phyloP scores from a whole-genome alignment of 257 asterid species.

The Cruciata laevipes region DNA sequence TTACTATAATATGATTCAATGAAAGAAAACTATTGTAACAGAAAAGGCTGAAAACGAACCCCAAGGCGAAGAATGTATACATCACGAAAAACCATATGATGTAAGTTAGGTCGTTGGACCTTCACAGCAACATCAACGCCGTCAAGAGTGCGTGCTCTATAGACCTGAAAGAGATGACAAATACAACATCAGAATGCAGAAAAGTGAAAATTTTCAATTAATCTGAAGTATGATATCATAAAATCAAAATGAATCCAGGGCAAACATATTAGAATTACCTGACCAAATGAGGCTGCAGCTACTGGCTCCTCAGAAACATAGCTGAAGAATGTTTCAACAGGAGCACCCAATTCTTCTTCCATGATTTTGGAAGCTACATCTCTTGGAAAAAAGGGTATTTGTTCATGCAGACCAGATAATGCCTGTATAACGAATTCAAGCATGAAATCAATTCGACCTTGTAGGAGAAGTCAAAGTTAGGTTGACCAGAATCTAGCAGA shows the following conservation, averaged over 20 bases:
- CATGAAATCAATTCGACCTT: slow-evolving; percentile 19
- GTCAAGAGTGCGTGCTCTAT: slow-evolving; percentile 69
- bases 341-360: slow-evolving; percentile 85
- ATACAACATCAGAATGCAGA: slow-evolving; percentile 14
- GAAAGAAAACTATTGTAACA: slow-evolving; percentile 11
- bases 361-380: slow-evolving; percentile 76
- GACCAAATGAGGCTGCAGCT: slow-evolving; percentile 99
- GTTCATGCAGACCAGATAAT: slow-evolving; percentile 85
- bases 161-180: slow-evolving; percentile 47
- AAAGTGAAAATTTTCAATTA: neutral
- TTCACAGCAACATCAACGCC: slow-evolving; percentile 89
- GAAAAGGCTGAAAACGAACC: slow-evolving; percentile 47
- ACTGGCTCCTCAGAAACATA: slow-evolving; percentile 79
- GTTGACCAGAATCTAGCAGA: neutral
- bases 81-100: slow-evolving; percentile 75
- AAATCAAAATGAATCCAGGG: slow-evolving; percentile 1
- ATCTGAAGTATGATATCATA: neutral
- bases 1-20: slow-evolving; percentile 18
- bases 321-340: slow-evolving; percentile 53
- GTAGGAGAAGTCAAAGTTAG: neutral
- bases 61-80: slow-evolving; percentile 83
- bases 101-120: slow-evolving; percentile 93
- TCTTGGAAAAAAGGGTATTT: slow-evolving; percentile 83
- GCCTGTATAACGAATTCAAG: slow-evolving; percentile 66
- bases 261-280: slow-evolving; percentile 39